Percentiles rank a stretch among this genome's conserved stretches.
Evolutionary conservation across 2,329 filamentous ascomycete species (phyloP).

Genomic region (Penicillium capsulatum): DNA sequence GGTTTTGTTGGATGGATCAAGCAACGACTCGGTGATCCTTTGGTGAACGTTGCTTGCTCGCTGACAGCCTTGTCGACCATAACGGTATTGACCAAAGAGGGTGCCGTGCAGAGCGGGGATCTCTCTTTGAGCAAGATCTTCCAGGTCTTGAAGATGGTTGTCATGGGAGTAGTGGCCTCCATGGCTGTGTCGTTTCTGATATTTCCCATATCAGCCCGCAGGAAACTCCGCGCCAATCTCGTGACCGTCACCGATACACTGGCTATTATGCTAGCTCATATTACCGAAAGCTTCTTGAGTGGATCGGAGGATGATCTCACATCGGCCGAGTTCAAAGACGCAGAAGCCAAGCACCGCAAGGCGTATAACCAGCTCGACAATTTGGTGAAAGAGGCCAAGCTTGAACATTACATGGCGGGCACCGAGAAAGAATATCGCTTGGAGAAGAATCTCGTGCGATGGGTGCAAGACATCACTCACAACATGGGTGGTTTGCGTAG

Average conservation of each 20-base stretch:
- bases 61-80: constrained; percentile 85
- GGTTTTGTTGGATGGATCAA: constrained; percentile 88
- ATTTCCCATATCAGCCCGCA: constrained; percentile 72
- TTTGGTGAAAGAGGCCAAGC: constrained; percentile 77
- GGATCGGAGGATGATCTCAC: constrained; percentile 75
- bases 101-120: constrained; percentile 73
- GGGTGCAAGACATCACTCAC: constrained; percentile 78
- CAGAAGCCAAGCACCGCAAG: constrained; percentile 60
- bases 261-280: constrained; percentile 74
- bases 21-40: constrained; percentile 69
- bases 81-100: constrained; percentile 85
- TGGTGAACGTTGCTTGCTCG: constrained; percentile 81
- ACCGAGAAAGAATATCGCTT: constrained; percentile 73
- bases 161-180: constrained; percentile 70
- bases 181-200: constrained; percentile 72
- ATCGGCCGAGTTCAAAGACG: constrained; percentile 60
- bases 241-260: constrained; percentile 69
- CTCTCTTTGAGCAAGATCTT: constrained; percentile 78
- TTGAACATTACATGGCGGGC: constrained; percentile 80
- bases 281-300: constrained; percentile 77
- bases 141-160: constrained; percentile 76
- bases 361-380: constrained; percentile 68
- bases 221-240: constrained; percentile 68
- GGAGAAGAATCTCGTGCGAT: constrained; percentile 75
- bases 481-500: constrained; percentile 86